Evolutionary conservation across 257 asterid genomes (phyloP).

Genomic region (Nicotiana attenuata): DNA sequence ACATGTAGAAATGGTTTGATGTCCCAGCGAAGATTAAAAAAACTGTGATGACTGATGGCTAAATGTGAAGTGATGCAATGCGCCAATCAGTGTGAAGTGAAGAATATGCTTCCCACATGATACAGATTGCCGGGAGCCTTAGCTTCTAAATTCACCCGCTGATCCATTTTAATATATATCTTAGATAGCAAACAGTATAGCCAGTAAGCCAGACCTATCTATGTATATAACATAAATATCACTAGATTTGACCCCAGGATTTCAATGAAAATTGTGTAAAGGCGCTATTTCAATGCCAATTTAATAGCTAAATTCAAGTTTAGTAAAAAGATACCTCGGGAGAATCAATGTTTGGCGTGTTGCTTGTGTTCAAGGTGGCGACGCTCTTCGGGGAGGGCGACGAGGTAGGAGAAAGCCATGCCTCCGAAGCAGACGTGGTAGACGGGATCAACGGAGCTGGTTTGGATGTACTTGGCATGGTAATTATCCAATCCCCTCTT

Average conservation of each 20-base stretch:
- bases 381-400: constrained; percentile 97
- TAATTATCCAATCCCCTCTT: constrained; percentile 55
- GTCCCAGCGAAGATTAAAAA: neutral
- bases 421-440: constrained; percentile 84
- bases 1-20: neutral
- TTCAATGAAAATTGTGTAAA: neutral
- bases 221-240: neutral
- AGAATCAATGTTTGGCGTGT: constrained; percentile 22
- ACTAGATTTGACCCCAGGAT: neutral
- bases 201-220: neutral
- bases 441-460: constrained; percentile 55
- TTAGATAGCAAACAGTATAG: neutral
- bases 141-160: neutral
- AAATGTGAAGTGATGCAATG: neutral
- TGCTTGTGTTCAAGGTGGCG: constrained; percentile 83
- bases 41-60: neutral
- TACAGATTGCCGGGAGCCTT: neutral
- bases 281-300: neutral
- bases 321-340: neutral
- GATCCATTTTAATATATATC: neutral
- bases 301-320: neutral
- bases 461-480: constrained; percentile 69
- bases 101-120: neutral
- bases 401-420: constrained; percentile 72
- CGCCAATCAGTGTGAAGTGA: neutral